Percentiles rank a stretch among this genome's conserved stretches.
Evolutionary conservation across 768 basidiomycete species (phyloP).

Genomic region (Coprinopsis cinerea): DNA sequence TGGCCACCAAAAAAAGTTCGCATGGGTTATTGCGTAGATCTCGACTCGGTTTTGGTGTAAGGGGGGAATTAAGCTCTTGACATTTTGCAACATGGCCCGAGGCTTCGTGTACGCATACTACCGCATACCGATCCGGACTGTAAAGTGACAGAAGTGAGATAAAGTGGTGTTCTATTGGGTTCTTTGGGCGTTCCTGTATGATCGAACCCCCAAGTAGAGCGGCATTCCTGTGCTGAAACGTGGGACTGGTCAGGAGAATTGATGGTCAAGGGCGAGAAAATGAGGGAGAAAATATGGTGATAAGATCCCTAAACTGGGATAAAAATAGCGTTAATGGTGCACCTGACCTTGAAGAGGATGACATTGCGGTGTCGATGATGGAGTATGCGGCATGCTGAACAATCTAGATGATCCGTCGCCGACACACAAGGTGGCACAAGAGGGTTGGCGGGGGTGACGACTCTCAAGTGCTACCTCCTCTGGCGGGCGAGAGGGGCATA

Average conservation of each 20-base stretch:
- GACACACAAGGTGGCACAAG: too few species aligned
- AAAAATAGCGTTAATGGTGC: neutral
- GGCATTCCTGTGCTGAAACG: neutral
- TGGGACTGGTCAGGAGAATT: neutral
- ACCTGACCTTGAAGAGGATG: neutral
- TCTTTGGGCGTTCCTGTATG: neutral
- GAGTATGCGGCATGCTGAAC: too few species aligned
- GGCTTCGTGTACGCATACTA: neutral
- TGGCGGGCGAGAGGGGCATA: too few species aligned
- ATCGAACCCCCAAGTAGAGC: neutral
- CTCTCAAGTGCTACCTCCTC: too few species aligned
- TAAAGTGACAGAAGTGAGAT: neutral
- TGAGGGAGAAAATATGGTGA: conserved; percentile 9
- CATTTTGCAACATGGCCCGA: neutral
- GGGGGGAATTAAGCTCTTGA: conserved; percentile 5
- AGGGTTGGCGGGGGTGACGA: too few species aligned
- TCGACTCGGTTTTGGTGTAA: neutral
- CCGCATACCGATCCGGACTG: too few species aligned
- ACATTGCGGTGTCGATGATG: too few species aligned
- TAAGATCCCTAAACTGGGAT: conserved; percentile 2
- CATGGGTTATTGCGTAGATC: neutral
- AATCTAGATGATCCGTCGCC: too few species aligned
- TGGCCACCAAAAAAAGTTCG: neutral
- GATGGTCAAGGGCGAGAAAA: neutral
- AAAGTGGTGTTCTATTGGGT: neutral